phyloP scores from a whole-genome alignment of 129 eudicot species.

The Heracleum sosnowskyi region DNA sequence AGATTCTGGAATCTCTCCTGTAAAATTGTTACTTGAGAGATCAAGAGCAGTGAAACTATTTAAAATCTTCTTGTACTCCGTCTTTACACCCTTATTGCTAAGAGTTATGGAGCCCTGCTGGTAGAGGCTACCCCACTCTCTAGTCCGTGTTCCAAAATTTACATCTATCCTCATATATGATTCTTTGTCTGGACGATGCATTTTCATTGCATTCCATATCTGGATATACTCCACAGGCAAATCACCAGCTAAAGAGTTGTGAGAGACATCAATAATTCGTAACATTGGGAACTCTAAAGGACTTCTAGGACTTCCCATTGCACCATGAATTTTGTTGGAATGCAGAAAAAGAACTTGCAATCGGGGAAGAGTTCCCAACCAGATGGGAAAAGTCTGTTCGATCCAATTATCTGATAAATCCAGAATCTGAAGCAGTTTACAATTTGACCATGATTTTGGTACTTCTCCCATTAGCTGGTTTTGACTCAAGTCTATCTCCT shows the following conservation, averaged over 20 bases:
- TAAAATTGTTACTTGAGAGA: conserved; percentile 13
- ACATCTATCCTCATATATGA: neutral
- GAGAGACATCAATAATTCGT: conserved; percentile 20
- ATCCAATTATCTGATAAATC: neutral
- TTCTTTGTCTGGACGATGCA: neutral
- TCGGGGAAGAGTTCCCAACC: neutral
- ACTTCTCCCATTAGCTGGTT: neutral
- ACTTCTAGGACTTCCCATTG: neutral
- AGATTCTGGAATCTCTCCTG: conserved; percentile 15
- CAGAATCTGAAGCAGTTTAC: neutral
- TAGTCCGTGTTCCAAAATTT: neutral
- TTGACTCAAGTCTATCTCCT: neutral
- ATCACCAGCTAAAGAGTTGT: conserved; percentile 10
- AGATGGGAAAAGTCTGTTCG: neutral
- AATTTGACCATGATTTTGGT: neutral
- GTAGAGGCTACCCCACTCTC: neutral
- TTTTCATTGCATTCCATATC: conserved; percentile 16
- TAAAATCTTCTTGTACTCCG: neutral
- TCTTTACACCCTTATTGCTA: conserved; percentile 11
- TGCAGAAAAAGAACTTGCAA: neutral
- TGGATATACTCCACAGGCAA: conserved; percentile 10
- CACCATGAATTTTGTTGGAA: conserved; percentile 7
- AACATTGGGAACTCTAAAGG: conserved; percentile 8
- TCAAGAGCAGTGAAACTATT: conserved; percentile 15
- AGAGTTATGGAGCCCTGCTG: neutral